Evolutionary conservation across 2,329 filamentous ascomycete species (phyloP), one percentile per base, ranked within the genome.

Genomic region (Cadophora sp.): DNA sequence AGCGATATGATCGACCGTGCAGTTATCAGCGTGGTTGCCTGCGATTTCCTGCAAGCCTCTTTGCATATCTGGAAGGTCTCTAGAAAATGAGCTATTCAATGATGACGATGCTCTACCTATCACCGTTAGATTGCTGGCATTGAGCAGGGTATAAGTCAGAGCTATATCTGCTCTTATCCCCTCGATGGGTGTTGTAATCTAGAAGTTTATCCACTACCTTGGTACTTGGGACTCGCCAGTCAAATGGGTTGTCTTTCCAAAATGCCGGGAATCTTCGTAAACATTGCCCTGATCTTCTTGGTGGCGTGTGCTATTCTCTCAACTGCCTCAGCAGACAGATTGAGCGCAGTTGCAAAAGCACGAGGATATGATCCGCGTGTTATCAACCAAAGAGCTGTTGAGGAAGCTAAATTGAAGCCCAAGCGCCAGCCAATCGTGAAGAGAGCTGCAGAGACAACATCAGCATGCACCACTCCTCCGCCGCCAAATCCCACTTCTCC

Each of bases 401-500:
- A 50, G 16, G 64, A 50, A n/a, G 34, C 63, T 1, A 60, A 60
- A 43, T 29, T 43, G 12, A 66, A 66, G 26, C 56, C 56, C 6
- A 55, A 61, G n/a, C 43, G 22, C 19, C 58, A 64, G n/a, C 63
- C 63, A n/a, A 43, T 65, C 3, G 19, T 40, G 9, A 65, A 59
- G 37, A 59, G 63, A 65, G 63, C 63, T 40, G 40, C 63, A n/a
- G 24, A 55, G 12, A 65, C 55, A 2, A 40, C 24, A 19, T 60
- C 63, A n/a, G 40, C 34, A n/a, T 65, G 63, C 43, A 65, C 63
- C 12, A 50, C 63, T 43, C n/a, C 40, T 11, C 12, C 40, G 14
- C 29, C 63, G 9, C 63, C 63, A 29, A 60, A 60, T 24, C 43
- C 63, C 40, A 65, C 63, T 50, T 40, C 63, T 31, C 63, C 63